Conservation (phyloP, 2,329 filamentous ascomycete genomes). For the Lecanicillium sp. region DNA sequence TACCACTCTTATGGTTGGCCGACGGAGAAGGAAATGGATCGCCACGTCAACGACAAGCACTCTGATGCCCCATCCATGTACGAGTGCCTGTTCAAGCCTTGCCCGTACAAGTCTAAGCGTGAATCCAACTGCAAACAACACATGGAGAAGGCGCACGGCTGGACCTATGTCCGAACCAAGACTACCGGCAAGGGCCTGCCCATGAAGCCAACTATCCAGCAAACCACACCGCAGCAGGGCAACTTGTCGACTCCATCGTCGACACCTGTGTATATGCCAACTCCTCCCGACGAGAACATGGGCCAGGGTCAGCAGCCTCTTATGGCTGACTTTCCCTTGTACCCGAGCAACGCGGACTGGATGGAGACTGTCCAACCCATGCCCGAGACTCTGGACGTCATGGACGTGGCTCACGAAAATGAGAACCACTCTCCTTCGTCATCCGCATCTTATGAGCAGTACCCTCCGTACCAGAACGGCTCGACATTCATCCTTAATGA, state of each 20-base stretch:
- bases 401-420: conserved; percentile 29
- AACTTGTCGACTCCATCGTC: conserved; percentile 54
- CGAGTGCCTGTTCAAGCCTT: conserved; percentile 74
- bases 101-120: conserved; percentile 89
- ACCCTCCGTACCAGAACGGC: conserved; percentile 52
- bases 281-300: conserved; percentile 44
- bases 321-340: conserved; percentile 37
- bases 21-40: conserved; percentile 94
- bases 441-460: conserved; percentile 37
- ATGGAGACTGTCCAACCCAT: conserved; percentile 20
- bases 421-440: conserved; percentile 29
- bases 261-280: conserved; percentile 42
- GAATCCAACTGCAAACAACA: conserved; percentile 97
- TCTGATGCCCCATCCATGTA: conserved; percentile 70
- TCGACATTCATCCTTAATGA: conserved; percentile 53
- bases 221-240: conserved; percentile 51
- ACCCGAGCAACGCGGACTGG: conserved; percentile 40
- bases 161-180: conserved; percentile 87
- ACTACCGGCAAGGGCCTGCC: conserved; percentile 65
- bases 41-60: conserved; percentile 95
- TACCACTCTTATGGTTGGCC: conserved; percentile 89
- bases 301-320: conserved; percentile 16
- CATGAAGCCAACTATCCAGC: conserved; percentile 37
- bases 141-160: conserved; percentile 94
- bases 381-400: conserved; percentile 28